phyloP scores from a whole-genome alignment of 1,139 yeast genomes.

The Geotrichum citri-aurantii region DNA sequence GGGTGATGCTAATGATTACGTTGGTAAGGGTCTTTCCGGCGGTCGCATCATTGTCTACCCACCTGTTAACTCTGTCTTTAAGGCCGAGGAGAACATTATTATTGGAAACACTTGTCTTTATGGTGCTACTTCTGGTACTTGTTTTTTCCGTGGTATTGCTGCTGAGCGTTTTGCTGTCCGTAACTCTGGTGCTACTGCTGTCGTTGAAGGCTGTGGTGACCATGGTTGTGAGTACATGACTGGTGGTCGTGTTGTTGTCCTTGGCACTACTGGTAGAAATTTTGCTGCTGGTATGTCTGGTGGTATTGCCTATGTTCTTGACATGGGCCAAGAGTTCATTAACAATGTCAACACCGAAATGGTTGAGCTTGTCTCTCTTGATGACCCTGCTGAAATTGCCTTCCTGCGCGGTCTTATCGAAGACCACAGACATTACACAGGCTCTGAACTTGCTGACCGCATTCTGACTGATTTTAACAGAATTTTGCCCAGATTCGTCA shows the following conservation, averaged over 20 bases:
- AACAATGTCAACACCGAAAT: slow-evolving; percentile 76
- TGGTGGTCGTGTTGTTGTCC: slow-evolving; percentile 93
- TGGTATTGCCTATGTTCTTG: slow-evolving; percentile 95
- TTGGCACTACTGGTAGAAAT: slow-evolving; percentile 88
- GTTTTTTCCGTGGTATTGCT: slow-evolving; percentile 93
- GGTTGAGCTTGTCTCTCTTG: slow-evolving; percentile 69
- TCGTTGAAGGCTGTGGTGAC: slow-evolving; percentile 96
- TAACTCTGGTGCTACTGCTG: slow-evolving; percentile 97
- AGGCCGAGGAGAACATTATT: slow-evolving; percentile 93
- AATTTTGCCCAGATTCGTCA: slow-evolving; percentile 81
- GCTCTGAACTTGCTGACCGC: slow-evolving; percentile 81
- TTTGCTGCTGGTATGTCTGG: slow-evolving; percentile 99
- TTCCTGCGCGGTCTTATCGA: slow-evolving; percentile 89
- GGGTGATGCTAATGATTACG: slow-evolving; percentile 97
- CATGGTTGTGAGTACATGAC: slow-evolving; percentile 99
- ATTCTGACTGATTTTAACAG: slow-evolving; percentile 83
- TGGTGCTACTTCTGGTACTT: slow-evolving; percentile 95
- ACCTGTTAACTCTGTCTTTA: slow-evolving; percentile 73
- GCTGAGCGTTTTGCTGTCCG: slow-evolving; percentile 98
- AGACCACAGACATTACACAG: slow-evolving; percentile 92
- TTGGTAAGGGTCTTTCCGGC: slow-evolving; percentile 95
- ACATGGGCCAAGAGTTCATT: slow-evolving; percentile 87
- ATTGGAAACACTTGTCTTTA: slow-evolving; percentile 97
- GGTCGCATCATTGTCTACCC: slow-evolving; percentile 92
- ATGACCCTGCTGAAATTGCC: slow-evolving; percentile 90